Evolutionary conservation across 1,284 basidiomycete species (phyloP).

Genomic region (Marasmius tenuissimus): DNA sequence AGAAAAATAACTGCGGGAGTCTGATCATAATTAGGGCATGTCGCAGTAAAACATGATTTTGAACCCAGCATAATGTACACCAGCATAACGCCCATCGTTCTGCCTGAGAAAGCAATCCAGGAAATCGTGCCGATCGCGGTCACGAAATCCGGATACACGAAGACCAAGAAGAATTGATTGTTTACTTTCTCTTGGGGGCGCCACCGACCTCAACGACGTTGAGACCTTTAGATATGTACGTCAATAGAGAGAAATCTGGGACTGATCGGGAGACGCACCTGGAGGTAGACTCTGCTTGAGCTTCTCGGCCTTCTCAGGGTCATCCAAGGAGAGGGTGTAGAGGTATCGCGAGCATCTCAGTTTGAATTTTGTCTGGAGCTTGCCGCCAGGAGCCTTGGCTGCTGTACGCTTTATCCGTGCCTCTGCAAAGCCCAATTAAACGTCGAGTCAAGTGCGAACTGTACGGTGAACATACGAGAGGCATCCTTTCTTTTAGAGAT

Average conservation of each 20-base stretch:
- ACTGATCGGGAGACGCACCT: conserved; percentile 52
- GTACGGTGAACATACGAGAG: conserved; percentile 51
- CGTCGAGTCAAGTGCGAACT: not conserved
- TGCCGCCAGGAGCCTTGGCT: conserved; percentile 66
- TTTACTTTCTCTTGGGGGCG: conserved; percentile 70
- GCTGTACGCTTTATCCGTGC: conserved; percentile 95
- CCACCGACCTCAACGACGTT: conserved; percentile 65
- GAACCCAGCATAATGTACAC: conserved; percentile 13
- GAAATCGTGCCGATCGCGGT: not conserved
- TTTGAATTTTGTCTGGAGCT: conserved; percentile 97
- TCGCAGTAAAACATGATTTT: conserved; percentile 5
- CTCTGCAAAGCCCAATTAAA: conserved; percentile 47
- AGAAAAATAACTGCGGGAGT: conserved; percentile 3
- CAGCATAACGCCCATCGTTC: conserved; percentile 6
- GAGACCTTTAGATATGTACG: conserved; percentile 45
- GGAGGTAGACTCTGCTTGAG: conserved; percentile 95
- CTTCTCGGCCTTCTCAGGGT: conserved; percentile 99
- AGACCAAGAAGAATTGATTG: not conserved
- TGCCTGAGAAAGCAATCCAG: not conserved
- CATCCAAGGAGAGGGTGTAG: conserved; percentile 95
- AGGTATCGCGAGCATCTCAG: conserved; percentile 96
- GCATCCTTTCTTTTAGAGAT: conserved; percentile 92
- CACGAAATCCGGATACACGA: conserved; percentile 4
- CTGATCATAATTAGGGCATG: conserved; percentile 11
- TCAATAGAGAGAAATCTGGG: not conserved